Percentiles rank a stretch among this genome's conserved stretches.
Conservation (phyloP, 371 early-diverging fungal species). For the Saksenaea vasiformis region DNA sequence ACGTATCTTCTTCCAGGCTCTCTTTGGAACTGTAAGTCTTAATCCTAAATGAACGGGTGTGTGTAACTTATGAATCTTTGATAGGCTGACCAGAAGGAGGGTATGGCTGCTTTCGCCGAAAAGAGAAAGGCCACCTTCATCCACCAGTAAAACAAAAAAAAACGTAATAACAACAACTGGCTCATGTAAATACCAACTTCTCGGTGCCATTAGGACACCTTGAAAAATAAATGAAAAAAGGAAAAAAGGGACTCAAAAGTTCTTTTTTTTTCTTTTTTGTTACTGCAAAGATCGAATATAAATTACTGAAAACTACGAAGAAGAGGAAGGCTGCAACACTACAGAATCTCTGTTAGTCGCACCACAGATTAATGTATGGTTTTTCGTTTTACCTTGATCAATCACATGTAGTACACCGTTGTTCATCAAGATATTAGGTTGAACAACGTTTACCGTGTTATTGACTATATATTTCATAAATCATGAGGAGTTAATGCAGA, state of each 20-base stretch:
- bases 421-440: slow-evolving; percentile 38
- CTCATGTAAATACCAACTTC: too few species aligned
- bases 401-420: slow-evolving; percentile 56
- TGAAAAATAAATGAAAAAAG: neutral
- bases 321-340: neutral
- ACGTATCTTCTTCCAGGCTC: slow-evolving; percentile 91
- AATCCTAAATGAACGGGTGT: neutral
- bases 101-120: slow-evolving; percentile 96
- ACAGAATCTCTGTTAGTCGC: neutral
- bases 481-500: neutral
- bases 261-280: neutral
- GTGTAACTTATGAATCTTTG: neutral
- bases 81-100: slow-evolving; percentile 94
- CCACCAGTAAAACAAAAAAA: slow-evolving; percentile 65
- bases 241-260: neutral
- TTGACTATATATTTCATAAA: slow-evolving; percentile 35
- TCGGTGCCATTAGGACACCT: neutral
- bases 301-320: neutral
- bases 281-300: neutral
- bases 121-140: slow-evolving; percentile 92
- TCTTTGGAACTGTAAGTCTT: slow-evolving; percentile 83
- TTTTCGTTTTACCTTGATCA: slow-evolving; percentile 23
- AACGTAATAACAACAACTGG: neutral
- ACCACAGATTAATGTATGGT: neutral
- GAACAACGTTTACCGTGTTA: slow-evolving; percentile 32